Percentiles rank a stretch among this genome's conserved stretches.
Conservation (phyloP, 768 basidiomycete species). For the Gymnopilus dilepis region DNA sequence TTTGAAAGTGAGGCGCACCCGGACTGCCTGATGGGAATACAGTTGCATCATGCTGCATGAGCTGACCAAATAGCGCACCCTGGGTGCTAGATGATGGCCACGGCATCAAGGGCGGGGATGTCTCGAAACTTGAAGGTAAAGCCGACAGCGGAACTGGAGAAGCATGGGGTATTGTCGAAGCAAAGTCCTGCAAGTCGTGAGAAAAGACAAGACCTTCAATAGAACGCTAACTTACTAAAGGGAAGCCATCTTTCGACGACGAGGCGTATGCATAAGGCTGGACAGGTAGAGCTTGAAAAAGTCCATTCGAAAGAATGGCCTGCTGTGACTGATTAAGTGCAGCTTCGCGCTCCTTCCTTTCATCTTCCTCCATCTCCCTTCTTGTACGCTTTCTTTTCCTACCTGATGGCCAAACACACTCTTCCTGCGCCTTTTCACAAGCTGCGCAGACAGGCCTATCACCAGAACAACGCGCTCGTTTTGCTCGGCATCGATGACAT, state of each 20-base stretch:
- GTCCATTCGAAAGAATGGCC: neutral
- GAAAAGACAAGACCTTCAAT: neutral
- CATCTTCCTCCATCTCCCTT: conserved; percentile 8
- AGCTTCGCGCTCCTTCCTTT: conserved; percentile 3
- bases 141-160: neutral
- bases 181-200: neutral
- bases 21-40: neutral
- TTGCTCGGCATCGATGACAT: conserved; percentile 6
- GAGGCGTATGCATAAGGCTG: neutral
- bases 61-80: neutral
- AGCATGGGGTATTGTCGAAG: neutral
- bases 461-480: conserved; percentile 6
- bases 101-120: neutral
- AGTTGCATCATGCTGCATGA: neutral
- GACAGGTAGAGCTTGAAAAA: neutral
- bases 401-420: conserved; percentile 8
- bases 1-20: neutral
- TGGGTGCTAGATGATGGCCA: neutral
- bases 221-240: neutral
- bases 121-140: neutral
- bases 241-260: too few species aligned
- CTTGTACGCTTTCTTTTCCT: conserved; percentile 8
- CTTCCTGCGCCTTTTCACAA: conserved; percentile 2
- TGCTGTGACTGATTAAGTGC: neutral
- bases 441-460: conserved; percentile 7